Base-by-base conservation (phyloP, 345 rosid species). In the Euclidium syriacum region DNA sequence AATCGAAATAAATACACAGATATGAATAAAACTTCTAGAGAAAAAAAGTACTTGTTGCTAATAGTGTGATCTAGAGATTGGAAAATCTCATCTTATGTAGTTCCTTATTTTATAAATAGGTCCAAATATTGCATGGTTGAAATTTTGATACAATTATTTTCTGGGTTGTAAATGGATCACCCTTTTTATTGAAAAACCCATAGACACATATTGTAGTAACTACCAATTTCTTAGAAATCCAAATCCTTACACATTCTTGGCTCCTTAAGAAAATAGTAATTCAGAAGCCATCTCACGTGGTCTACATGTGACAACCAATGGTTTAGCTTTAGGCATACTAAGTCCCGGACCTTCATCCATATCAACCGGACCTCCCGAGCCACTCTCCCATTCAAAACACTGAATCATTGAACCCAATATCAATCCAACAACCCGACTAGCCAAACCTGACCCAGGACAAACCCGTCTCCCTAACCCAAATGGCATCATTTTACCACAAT, bases 391-490 rank as follows among this genome's bases (percentile, higher is more conserved):
- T 4, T 76, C 80, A 51, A 83, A 80, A 43, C 83, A 73, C 24
- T 75, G 83, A 40, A 80, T 39, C 74, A 83, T 16, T n/a, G 73
- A 64, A 24, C 77, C 79, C 67, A 82, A 46, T 2, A 79, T 26
- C 61, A 67, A 70, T 2, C 75, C 81, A 4, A 76, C 58, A 27
- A 76, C 69, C 7, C 71, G 62, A 0, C 65, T 65, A 40, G 78
- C 83, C 34, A 83, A 55, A n/a, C 46, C 58, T 29, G 59, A 39
- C 1, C 83, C 85, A 3, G 85, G 83, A 62, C 87, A 80, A 4
- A 68, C 75, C 65, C 83, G 66, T 36, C 81, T 74, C 4, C 83
- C 81, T 27, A 78, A 8, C 36, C 85, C 87, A 23, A 83, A 78
- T 0, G 87, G 75, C 75, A 83, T 27, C 23, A 78, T 24, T 41